phyloP scores from a whole-genome alignment of 768 basidiomycete species.

The Hortiboletus flavorubellus region DNA sequence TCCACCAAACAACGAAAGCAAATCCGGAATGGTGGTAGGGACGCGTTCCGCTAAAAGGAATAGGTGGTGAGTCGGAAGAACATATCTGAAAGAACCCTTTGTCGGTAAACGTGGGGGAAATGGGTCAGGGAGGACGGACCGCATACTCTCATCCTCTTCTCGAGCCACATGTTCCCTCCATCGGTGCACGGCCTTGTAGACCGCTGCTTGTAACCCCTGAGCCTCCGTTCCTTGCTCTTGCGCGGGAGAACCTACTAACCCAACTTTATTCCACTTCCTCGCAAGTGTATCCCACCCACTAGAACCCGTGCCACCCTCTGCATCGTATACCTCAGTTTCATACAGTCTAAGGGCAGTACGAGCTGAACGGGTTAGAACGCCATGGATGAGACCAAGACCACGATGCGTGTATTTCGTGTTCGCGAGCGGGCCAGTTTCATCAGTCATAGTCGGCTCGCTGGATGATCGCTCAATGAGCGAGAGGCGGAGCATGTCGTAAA shows the following conservation, averaged over 20 bases:
- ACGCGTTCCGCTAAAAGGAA: constrained; percentile 70
- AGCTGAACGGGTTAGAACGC: constrained; percentile 68
- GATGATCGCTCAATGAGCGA: constrained; percentile 73
- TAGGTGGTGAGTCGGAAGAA: constrained; percentile 70
- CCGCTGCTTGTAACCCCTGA: constrained; percentile 46
- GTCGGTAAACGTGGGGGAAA: background rate
- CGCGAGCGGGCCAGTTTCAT: constrained; percentile 8
- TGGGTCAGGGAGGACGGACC: constrained; percentile 42
- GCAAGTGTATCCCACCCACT: constrained; percentile 78
- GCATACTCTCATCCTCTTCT: constrained; percentile 81
- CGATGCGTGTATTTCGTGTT: constrained; percentile 12
- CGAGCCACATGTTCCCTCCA: constrained; percentile 83
- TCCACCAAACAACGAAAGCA: constrained; percentile 54
- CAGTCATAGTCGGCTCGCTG: constrained; percentile 26
- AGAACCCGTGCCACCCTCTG: constrained; percentile 55
- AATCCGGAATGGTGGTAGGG: constrained; percentile 60
- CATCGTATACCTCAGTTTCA: constrained; percentile 68
- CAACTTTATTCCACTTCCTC: constrained; percentile 77
- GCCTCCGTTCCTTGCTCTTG: constrained; percentile 34
- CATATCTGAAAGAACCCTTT: constrained; percentile 45
- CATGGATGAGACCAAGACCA: constrained; percentile 46
- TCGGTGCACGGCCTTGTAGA: constrained; percentile 69
- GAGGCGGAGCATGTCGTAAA: constrained; percentile 89
- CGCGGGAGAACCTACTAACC: constrained; percentile 29
- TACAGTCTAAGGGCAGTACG: constrained; percentile 75